These are phyloP conservation scores for Candida smagusa DNA, from an alignment of 1,139 yeast species.

Conservation along the genomic window DNA sequence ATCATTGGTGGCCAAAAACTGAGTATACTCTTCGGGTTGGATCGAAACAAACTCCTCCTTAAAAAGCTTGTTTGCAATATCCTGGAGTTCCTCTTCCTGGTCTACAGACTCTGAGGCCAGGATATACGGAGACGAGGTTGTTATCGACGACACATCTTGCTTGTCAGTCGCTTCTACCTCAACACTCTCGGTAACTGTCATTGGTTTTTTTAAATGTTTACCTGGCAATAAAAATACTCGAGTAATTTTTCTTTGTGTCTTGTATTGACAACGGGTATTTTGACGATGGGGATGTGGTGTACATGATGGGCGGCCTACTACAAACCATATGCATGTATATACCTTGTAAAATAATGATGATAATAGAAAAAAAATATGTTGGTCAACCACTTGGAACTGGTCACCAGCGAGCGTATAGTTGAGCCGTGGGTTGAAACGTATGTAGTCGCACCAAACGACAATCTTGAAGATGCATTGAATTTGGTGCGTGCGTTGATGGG, in stretches of 20 bases:
- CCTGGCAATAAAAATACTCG: conserved; percentile 6
- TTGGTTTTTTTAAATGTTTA: background rate
- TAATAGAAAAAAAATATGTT: background rate
- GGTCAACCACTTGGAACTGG: background rate
- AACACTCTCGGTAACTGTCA: background rate
- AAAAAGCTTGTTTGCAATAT: conserved; percentile 37
- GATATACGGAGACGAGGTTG: conserved; percentile 4
- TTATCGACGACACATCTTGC: background rate
- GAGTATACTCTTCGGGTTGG: conserved; percentile 47
- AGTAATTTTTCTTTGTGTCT: background rate
- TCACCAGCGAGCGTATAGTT: background rate
- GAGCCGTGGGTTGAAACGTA: background rate
- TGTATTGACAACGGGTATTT: too few relatives aligned
- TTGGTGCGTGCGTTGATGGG: conserved; percentile 1
- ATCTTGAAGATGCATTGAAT: background rate
- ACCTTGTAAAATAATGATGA: too few relatives aligned
- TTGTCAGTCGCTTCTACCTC: background rate
- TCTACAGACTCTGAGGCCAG: conserved; percentile 5
- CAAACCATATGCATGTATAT: too few relatives aligned
- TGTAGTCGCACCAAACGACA: background rate
- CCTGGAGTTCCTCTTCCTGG: conserved; percentile 19
- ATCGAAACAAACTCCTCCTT: conserved; percentile 42
- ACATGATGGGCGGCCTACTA: background rate
- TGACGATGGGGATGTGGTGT: background rate
- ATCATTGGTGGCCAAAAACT: conserved; percentile 42